Percentiles rank a stretch among this genome's conserved stretches.
phyloP scores from a whole-genome alignment of 202 grass and related monocot genomes.

The Dendrocalamus latiflorus region DNA sequence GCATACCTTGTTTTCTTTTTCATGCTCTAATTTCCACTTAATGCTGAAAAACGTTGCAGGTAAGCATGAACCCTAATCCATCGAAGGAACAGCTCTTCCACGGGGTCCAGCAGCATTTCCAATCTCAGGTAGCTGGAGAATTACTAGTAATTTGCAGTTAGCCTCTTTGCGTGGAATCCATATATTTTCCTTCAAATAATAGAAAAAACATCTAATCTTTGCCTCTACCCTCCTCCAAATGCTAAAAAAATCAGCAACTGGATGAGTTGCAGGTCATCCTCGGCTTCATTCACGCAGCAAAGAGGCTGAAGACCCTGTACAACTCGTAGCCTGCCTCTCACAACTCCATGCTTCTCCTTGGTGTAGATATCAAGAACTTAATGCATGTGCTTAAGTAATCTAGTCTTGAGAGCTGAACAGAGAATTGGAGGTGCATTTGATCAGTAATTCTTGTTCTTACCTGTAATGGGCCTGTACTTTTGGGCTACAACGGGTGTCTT shows the following conservation, averaged over 20 bases:
- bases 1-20: too few relatives aligned
- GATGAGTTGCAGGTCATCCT: slow-evolving; percentile 93
- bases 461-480: not conserved
- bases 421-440: slow-evolving; percentile 27
- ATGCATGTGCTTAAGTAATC: slow-evolving; percentile 17
- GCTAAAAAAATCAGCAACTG: slow-evolving; percentile 51
- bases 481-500: too few relatives aligned
- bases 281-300: slow-evolving; percentile 66
- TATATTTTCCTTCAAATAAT: not conserved
- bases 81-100: too few relatives aligned
- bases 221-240: slow-evolving; percentile 28
- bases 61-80: too few relatives aligned
- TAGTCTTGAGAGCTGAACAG: slow-evolving; percentile 16
- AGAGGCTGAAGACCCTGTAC: slow-evolving; percentile 58
- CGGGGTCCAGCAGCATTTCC: slow-evolving; percentile 74
- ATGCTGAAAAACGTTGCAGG: too few relatives aligned
- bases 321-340: slow-evolving; percentile 15
- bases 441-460: slow-evolving; percentile 33
- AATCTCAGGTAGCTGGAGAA: slow-evolving; percentile 51
- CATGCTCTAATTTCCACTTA: too few relatives aligned
- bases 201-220: not conserved
- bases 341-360: not conserved
- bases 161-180: not conserved
- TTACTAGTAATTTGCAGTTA: not conserved
- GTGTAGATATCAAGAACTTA: slow-evolving; percentile 17